Evolutionary conservation across 1,284 basidiomycete species (phyloP).

Genomic region (Tilletiaria anomala): DNA sequence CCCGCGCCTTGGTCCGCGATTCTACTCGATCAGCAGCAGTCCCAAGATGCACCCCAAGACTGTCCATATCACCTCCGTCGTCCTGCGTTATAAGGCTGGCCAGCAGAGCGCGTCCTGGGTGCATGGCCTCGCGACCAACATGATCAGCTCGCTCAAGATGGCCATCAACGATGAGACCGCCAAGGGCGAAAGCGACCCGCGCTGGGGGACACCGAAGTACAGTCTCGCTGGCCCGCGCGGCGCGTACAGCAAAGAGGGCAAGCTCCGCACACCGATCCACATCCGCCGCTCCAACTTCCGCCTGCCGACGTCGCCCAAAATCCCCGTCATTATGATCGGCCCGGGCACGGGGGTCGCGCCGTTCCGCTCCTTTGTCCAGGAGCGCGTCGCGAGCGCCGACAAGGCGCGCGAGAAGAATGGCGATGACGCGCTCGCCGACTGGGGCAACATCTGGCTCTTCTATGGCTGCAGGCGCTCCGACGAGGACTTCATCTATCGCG

Average conservation of each 20-base stretch:
- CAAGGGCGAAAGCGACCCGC: slow-evolving; percentile 25
- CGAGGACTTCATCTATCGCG: slow-evolving; percentile 83
- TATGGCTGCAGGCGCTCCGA: slow-evolving; percentile 79
- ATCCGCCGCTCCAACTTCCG: slow-evolving; percentile 91
- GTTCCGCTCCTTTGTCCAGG: slow-evolving; percentile 96
- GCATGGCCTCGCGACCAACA: slow-evolving; percentile 36
- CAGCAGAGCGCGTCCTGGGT: slow-evolving; percentile 14
- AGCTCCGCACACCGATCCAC: slow-evolving; percentile 80
- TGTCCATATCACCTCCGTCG: slow-evolving; percentile 88
- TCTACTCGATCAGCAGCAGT: slow-evolving; percentile 95
- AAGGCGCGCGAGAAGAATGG: slow-evolving; percentile 83
- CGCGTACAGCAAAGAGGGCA: slow-evolving; percentile 52
- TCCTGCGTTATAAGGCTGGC: slow-evolving; percentile 41
- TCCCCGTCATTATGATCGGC: slow-evolving; percentile 95
- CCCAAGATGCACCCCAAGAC: slow-evolving; percentile 75
- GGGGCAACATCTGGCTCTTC: slow-evolving; percentile 86
- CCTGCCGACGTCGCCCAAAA: slow-evolving; percentile 89
- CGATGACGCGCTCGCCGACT: slow-evolving; percentile 70
- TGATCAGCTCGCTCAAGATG: slow-evolving; percentile 47
- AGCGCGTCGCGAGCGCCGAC: slow-evolving; percentile 83
- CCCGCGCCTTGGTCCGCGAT: slow-evolving; percentile 84
- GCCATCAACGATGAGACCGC: slow-evolving; percentile 47
- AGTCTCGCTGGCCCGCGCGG: slow-evolving; percentile 76
- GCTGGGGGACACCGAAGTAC: slow-evolving; percentile 53
- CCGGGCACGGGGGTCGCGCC: slow-evolving; percentile 95